Evolutionary conservation across 2,329 filamentous ascomycete species (phyloP), one percentile per base, ranked within the genome.

Genomic region (Penicillium sp.): DNA sequence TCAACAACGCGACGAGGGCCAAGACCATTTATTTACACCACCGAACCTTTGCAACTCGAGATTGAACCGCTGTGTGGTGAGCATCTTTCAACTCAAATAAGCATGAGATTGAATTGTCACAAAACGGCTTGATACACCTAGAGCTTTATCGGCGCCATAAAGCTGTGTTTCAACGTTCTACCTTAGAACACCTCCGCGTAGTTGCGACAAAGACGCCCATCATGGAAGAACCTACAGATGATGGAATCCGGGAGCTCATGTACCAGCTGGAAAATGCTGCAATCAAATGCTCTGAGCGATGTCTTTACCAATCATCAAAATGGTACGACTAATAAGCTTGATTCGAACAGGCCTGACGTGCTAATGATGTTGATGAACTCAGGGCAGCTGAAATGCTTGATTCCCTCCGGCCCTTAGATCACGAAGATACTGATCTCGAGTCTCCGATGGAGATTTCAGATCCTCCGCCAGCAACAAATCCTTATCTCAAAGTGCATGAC

Each of bases 341-440:
- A n/a, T 41, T 31, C 10, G 17, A 19, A 15, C 4, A 29, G 21
- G 4, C 10, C 12, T 31, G 44, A 31, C 9, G 12, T 50, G 54
- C 63, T 72, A 31, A 68, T 47, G 44, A 31, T 15, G 35, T 29
- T 48, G 45, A 23, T 43, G 15, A 38, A 38, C 61, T 39, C 71
- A 97, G 93, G 93, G 91, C 93, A 48, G 93, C 94, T 68, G 94
- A 99, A 78, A 86, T 97, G 65, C 86, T 97, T 57, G 91, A 90
- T 69, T 89, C 94, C 2, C 86, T 97, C 41, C 84, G 89, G 38
- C 68, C 75, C 17, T 66, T 79, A 13, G 68, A 77, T 44, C 84
- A 89, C 58, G 83, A 83, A 51, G 84, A 86, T 56, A 83, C 83
- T 8, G 83, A 85, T 53, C 72, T 81, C 50, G 84, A 87, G 63